Conservation (phyloP, 23 red algal species). For the Gracilariopsis chorda region DNA sequence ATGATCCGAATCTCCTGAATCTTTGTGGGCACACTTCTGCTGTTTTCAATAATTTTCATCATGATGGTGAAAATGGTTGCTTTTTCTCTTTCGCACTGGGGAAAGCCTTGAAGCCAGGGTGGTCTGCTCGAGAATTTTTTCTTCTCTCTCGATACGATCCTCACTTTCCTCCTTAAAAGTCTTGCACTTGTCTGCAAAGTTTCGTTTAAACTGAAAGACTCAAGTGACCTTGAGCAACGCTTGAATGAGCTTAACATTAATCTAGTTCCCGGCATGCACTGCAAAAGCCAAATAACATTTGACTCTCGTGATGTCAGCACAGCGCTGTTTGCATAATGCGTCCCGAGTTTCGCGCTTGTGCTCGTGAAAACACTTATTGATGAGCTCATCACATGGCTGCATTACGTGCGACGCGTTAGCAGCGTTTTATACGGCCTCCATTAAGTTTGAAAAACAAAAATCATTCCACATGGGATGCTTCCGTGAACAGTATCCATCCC, state of each 20-base stretch:
- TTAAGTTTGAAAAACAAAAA: not conserved
- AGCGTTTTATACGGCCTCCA: not conserved
- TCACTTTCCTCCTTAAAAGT: not conserved
- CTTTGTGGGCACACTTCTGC: not conserved
- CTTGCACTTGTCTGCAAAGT: not conserved
- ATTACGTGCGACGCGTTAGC: not conserved
- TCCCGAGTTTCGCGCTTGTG: not conserved
- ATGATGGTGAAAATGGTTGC: not conserved
- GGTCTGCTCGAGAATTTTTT: not conserved
- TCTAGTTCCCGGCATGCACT: not conserved
- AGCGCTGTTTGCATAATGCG: not conserved
- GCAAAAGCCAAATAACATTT: not conserved
- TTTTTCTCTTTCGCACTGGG: not conserved
- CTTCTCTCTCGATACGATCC: not conserved
- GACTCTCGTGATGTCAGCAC: not conserved
- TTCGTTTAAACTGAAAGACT: not conserved
- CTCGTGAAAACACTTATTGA: constrained; percentile 13
- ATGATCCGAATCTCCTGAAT: not conserved
- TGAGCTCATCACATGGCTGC: constrained; percentile 28
- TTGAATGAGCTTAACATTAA: not conserved
- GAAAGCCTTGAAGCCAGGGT: not conserved
- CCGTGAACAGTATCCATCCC: constrained; percentile 2
- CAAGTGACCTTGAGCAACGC: not conserved
- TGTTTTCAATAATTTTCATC: not conserved
- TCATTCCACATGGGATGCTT: constrained; percentile 9